phyloP scores from a whole-genome alignment of 176 grass and related monocot genomes.

The Musa schizocarpa region DNA sequence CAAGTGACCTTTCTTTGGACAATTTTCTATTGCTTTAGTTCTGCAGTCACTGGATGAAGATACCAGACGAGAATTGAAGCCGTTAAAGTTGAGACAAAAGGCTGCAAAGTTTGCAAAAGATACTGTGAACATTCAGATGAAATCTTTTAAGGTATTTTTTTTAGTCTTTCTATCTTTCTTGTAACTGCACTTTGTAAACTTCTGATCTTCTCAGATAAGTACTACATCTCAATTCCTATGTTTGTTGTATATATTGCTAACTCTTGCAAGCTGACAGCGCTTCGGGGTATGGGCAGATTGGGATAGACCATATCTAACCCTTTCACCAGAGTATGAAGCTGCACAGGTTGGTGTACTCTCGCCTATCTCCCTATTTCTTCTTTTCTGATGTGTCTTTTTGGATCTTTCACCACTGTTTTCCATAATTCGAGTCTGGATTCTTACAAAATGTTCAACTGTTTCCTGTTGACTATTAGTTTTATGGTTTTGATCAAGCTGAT shows the following conservation, averaged over 20 bases:
- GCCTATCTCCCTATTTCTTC: constrained; percentile 17
- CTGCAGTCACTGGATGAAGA: constrained; percentile 87
- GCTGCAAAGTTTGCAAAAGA: constrained; percentile 97
- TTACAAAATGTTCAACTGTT: too few species aligned
- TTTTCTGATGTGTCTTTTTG: constrained; percentile 10
- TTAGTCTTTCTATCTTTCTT: constrained; percentile 4
- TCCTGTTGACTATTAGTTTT: not conserved
- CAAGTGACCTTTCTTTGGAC: not conserved
- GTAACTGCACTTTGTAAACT: constrained; percentile 17
- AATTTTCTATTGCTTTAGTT: constrained; percentile 51
- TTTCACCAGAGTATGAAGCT: constrained; percentile 90
- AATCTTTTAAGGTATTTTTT: constrained; percentile 74
- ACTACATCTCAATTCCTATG: not conserved
- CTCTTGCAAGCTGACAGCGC: constrained; percentile 37
- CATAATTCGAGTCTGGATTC: too few species aligned
- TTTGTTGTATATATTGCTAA: constrained; percentile 10
- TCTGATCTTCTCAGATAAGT: not conserved
- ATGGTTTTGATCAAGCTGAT: not conserved
- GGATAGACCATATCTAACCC: constrained; percentile 81
- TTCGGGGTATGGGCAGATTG: constrained; percentile 96
- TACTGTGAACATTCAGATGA: constrained; percentile 88
- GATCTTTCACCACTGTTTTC: too few species aligned
- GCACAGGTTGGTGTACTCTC: constrained; percentile 60
- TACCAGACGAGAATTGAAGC: constrained; percentile 61
- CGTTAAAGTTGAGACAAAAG: constrained; percentile 86